A percentile compares a stretch with the other conserved stretches of the same genome.
These are phyloP conservation scores for Trichoderma atrobrunneum DNA, from an alignment of 2,329 filamentous ascomycete species.

Conservation along the genomic window DNA sequence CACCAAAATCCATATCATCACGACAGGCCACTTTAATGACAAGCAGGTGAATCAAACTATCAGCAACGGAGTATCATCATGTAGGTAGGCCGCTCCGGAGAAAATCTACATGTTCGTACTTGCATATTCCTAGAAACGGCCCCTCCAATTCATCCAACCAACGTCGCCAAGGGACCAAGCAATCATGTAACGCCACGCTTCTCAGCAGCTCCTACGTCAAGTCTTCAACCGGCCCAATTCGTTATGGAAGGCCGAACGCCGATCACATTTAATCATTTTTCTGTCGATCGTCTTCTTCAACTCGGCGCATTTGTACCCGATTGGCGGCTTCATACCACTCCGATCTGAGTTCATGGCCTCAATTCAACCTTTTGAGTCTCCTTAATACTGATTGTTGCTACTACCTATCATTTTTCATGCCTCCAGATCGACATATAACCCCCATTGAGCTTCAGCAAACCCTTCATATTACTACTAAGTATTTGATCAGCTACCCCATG, in stretches of 20 bases:
- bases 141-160: not conserved
- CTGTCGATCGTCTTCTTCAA: not conserved
- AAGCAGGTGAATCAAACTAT: not conserved
- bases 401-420: rapidly evolving
- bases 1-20: not conserved
- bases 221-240: not conserved
- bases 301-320: slow-evolving; percentile 8
- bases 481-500: not conserved
- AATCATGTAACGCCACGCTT: not conserved
- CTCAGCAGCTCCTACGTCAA: not conserved
- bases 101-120: not conserved
- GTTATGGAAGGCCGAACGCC: not conserved
- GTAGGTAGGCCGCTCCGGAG: not conserved
- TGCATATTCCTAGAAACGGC: not conserved
- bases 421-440: not conserved
- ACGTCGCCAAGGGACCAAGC: not conserved
- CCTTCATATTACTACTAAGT: not conserved
- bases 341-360: not conserved
- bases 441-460: not conserved
- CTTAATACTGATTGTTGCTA: not conserved
- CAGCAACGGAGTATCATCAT: not conserved
- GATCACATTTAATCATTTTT: not conserved
- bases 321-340: not conserved
- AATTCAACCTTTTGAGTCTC: not conserved
- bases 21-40: not conserved